Evolutionary conservation across 306 rosid species (phyloP).

Genomic region (Prunus fruticosa): DNA sequence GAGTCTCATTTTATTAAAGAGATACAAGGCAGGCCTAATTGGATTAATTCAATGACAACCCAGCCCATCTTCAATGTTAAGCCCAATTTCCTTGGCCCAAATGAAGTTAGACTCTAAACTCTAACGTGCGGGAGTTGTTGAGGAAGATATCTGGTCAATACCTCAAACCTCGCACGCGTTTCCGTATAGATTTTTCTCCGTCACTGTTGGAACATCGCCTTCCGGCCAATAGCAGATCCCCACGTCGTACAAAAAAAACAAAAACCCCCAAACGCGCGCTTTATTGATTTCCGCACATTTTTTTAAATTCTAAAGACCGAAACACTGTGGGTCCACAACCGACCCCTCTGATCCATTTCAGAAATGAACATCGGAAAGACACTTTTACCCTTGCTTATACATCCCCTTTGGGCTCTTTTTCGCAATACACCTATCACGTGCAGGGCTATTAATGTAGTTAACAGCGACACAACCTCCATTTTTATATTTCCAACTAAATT

Average conservation of each 20-base stretch:
- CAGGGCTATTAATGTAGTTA: conserved; percentile 37
- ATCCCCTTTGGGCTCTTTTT: neutral
- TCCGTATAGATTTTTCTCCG: neutral
- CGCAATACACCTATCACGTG: conserved; percentile 7
- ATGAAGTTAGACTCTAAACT: neutral
- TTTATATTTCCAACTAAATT: conserved; percentile 16
- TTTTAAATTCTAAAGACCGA: neutral
- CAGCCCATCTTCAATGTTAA: neutral
- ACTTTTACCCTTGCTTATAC: conserved; percentile 3
- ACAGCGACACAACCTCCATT: too few relatives aligned
- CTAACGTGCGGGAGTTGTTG: neutral
- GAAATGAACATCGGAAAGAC: conserved; percentile 4
- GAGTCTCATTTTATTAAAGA: too few relatives aligned
- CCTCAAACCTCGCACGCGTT: neutral
- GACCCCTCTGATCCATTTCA: conserved; percentile 28
- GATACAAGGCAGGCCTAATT: too few relatives aligned
- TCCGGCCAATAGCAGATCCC: neutral
- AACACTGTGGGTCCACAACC: conserved; percentile 18
- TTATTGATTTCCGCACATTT: conserved; percentile 27
- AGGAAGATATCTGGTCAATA: neutral
- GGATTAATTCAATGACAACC: too few relatives aligned
- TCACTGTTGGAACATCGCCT: neutral
- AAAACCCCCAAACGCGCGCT: conserved; percentile 3
- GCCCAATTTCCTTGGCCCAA: neutral
- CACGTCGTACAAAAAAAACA: neutral